Evolutionary conservation across 208 protist species (phyloP).

Genomic region (Herpetomonas samuelpessoai): DNA sequence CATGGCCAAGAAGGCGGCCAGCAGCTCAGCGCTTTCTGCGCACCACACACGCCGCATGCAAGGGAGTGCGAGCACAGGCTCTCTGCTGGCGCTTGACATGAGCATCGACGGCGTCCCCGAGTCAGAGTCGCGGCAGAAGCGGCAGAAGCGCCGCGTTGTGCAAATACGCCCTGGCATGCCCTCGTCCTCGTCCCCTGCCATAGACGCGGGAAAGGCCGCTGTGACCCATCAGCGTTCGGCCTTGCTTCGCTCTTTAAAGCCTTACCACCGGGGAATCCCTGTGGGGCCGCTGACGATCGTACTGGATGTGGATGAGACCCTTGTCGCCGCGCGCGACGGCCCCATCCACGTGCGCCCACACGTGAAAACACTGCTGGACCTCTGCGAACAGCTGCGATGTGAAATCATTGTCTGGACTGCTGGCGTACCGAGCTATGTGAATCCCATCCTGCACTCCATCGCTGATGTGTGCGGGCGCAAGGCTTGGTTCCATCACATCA

Average conservation of each 20-base stretch:
- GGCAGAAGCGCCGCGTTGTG: neutral
- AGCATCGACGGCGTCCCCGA: neutral
- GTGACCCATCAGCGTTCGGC: neutral
- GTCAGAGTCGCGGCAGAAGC: neutral
- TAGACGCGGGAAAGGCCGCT: neutral
- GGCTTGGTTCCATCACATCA: constrained; percentile 78
- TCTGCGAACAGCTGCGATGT: constrained; percentile 48
- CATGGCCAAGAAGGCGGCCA: constrained; percentile 28
- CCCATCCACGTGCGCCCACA: constrained; percentile 48
- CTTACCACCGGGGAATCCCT: neutral
- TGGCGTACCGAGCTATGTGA: constrained; percentile 57
- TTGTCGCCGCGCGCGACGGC: constrained; percentile 63
- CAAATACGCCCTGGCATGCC: neutral
- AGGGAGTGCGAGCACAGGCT: constrained; percentile 13
- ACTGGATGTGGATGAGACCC: constrained; percentile 81
- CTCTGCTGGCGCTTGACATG: constrained; percentile 11
- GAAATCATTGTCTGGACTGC: constrained; percentile 82
- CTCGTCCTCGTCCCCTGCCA: neutral
- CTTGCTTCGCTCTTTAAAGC: neutral
- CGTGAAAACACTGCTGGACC: constrained; percentile 44
- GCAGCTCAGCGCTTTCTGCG: constrained; percentile 7
- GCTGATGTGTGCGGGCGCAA: constrained; percentile 29
- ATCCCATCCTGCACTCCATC: constrained; percentile 52
- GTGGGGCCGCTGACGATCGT: constrained; percentile 54
- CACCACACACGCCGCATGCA: constrained; percentile 6